phyloP scores from a whole-genome alignment of 176 grass and related monocot species.

The Echinochloa phyllopogon region DNA sequence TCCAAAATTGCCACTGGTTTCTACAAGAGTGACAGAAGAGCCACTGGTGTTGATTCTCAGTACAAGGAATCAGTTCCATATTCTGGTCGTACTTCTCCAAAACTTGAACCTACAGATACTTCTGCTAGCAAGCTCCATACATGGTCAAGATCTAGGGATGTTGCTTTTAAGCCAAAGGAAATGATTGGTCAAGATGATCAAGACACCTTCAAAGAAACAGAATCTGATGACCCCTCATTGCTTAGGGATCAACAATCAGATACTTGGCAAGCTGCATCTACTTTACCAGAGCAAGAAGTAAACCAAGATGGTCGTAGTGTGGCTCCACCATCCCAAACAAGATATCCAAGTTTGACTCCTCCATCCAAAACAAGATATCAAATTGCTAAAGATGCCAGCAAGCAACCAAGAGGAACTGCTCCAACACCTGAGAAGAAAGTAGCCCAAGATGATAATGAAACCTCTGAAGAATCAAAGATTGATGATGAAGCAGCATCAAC shows the following conservation, averaged over 20 bases:
- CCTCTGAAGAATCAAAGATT: constrained; percentile 30
- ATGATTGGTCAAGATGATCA: constrained; percentile 28
- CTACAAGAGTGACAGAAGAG: constrained; percentile 19
- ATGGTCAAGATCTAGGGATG: background rate
- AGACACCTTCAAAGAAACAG: constrained; percentile 31
- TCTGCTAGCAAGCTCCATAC: constrained; percentile 13
- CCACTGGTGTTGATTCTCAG: constrained; percentile 25
- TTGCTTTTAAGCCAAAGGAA: constrained; percentile 9
- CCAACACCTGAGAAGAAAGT: constrained; percentile 9
- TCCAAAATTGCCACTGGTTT: background rate
- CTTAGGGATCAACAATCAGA: constrained; percentile 21
- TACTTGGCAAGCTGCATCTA: constrained; percentile 9
- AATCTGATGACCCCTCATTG: background rate
- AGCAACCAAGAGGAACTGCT: background rate
- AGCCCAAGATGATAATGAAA: constrained; percentile 7
- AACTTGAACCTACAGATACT: constrained; percentile 13
- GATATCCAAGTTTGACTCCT: constrained; percentile 15
- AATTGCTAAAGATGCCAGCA: constrained; percentile 27
- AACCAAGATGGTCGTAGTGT: constrained; percentile 23
- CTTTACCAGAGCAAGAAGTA: constrained; percentile 16
- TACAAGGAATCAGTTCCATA: constrained; percentile 15
- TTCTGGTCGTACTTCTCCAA: background rate
- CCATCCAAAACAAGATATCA: constrained; percentile 9
- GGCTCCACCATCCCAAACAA: constrained; percentile 20
- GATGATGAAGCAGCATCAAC: constrained; percentile 26